Evolutionary conservation across 2,329 filamentous ascomycete species (phyloP).

Genomic region (Fusarium guadeloupense): DNA sequence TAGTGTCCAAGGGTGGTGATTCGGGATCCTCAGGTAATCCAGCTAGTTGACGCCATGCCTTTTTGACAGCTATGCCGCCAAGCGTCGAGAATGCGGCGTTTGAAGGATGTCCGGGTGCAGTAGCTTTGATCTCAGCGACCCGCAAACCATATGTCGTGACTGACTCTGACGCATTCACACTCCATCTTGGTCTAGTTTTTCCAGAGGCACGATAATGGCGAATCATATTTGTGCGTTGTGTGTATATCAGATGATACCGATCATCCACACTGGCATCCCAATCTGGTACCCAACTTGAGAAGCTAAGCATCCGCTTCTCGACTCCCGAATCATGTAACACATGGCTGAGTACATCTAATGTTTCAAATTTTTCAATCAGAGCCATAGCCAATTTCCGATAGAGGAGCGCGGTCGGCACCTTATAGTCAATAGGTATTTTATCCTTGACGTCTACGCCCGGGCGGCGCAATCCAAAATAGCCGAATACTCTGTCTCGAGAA

Average conservation of each 20-base stretch:
- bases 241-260: background rate
- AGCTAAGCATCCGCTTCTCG: background rate
- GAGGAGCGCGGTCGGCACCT: background rate
- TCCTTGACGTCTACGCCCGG: background rate
- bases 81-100: no score
- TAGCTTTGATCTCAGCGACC: no score
- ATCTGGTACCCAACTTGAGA: constrained; percentile 7
- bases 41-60: no score
- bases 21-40: no score
- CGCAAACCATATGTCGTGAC: background rate
- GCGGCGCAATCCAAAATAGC: background rate
- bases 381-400: background rate
- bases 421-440: background rate
- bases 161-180: background rate
- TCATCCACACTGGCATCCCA: constrained; percentile 3
- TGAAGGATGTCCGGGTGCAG: no score
- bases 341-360: background rate
- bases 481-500: constrained; percentile 12
- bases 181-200: background rate
- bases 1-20: no score
- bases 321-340: background rate
- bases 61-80: no score
- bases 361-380: background rate
- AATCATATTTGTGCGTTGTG: background rate
- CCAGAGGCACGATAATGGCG: background rate